Conservation (phyloP, 495 filamentous ascomycete species). For the Lasiosphaeria hispida region DNA sequence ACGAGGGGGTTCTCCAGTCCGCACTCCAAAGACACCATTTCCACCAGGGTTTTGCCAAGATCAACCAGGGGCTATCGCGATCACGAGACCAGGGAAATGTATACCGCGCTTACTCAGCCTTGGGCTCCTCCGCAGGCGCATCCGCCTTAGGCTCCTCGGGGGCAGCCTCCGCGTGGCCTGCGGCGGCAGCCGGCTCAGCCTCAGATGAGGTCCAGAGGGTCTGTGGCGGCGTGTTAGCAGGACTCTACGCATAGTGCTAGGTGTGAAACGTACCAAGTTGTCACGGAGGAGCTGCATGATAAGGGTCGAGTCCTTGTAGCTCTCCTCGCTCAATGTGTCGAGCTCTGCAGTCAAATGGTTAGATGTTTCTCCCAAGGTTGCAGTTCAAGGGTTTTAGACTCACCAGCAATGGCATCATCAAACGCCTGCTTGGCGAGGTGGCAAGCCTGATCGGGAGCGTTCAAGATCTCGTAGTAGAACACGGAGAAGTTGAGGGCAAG, state of each 20-base stretch:
- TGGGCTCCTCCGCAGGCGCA: conserved; percentile 48
- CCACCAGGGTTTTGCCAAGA: conserved; percentile 40
- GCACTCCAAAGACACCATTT: conserved; percentile 55
- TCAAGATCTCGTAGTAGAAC: conserved; percentile 99
- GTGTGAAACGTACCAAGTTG: conserved; percentile 74
- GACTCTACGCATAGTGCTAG: neutral
- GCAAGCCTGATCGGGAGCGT: conserved; percentile 97
- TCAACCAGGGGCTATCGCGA: conserved; percentile 38
- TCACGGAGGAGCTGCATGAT: conserved; percentile 99
- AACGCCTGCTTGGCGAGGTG: conserved; percentile 99
- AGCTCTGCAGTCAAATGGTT: conserved; percentile 63
- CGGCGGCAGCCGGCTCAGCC: conserved; percentile 72
- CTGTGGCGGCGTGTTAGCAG: conserved; percentile 44
- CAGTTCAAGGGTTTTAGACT: conserved; percentile 29
- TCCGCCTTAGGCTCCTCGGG: conserved; percentile 50
- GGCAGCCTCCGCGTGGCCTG: conserved; percentile 61
- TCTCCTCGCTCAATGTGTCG: conserved; percentile 97
- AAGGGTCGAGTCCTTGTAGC: conserved; percentile 99
- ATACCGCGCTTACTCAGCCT: conserved; percentile 48
- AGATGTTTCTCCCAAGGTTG: conserved; percentile 7
- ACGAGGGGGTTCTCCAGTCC: conserved; percentile 48
- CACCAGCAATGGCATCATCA: conserved; percentile 97
- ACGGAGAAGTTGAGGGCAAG: conserved; percentile 99
- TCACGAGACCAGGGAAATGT: conserved; percentile 31
- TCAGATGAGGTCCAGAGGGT: conserved; percentile 99